Conservation (phyloP, 2,329 filamentous ascomycete species). For the Curvularia verruculosa region DNA sequence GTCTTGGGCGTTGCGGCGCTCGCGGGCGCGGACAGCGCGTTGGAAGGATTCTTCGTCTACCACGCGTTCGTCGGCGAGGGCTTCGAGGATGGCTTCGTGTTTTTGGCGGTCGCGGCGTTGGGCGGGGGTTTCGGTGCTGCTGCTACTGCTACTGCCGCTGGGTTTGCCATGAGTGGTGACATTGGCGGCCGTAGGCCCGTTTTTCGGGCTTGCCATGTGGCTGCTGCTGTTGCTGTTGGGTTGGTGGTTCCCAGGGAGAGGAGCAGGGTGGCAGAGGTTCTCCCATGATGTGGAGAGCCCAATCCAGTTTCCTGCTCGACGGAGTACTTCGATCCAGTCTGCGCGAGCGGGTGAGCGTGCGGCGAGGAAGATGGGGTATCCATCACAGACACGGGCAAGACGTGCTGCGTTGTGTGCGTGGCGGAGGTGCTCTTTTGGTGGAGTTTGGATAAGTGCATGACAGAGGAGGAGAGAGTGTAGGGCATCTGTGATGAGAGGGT, state of each 20-base stretch:
- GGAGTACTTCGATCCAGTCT: conserved; percentile 80
- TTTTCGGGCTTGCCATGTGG: no score
- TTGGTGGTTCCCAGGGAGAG: conserved; percentile 47
- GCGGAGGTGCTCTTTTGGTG: conserved; percentile 75
- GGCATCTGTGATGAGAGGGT: conserved; percentile 78
- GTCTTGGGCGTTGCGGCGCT: conserved; percentile 62
- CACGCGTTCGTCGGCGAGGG: conserved; percentile 70
- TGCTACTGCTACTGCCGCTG: background rate
- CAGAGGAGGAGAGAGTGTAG: conserved; percentile 79
- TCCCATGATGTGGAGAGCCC: conserved; percentile 71
- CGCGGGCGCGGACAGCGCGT: conserved; percentile 66
- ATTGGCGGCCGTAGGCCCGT: background rate
- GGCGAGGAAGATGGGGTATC: conserved; percentile 79
- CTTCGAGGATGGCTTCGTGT: conserved; percentile 70
- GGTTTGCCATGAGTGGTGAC: background rate
- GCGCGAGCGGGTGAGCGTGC: conserved; percentile 73
- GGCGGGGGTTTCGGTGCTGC: conserved; percentile 54
- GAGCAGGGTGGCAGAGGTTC: conserved; percentile 64
- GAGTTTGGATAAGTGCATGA: conserved; percentile 80
- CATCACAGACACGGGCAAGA: conserved; percentile 74
- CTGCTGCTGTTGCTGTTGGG: background rate
- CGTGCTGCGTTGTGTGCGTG: conserved; percentile 84
- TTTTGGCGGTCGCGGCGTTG: conserved; percentile 65
- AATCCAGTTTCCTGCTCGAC: conserved; percentile 72
- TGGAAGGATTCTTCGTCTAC: conserved; percentile 71